A percentile compares a stretch with the other conserved stretches of the same genome.
Conservation (phyloP, 2,329 filamentous ascomycete genomes). For the Diaporthe sp. region DNA sequence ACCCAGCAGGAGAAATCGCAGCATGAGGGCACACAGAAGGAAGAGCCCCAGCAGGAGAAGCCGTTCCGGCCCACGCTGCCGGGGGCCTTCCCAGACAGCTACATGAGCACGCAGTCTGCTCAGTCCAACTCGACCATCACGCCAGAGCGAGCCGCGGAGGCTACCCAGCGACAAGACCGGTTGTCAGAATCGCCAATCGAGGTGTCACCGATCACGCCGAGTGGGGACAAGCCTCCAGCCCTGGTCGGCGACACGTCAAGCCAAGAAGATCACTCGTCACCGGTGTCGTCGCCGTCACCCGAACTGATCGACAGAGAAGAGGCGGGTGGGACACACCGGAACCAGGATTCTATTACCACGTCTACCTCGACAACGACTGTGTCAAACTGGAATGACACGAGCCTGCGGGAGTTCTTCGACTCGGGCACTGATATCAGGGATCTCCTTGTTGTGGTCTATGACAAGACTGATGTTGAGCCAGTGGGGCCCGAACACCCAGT, state of each 20-base stretch:
- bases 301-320: slow-evolving; percentile 68
- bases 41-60: slow-evolving; percentile 43
- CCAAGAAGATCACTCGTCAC: slow-evolving; percentile 75
- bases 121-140: slow-evolving; percentile 47
- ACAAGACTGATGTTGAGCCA: slow-evolving; percentile 86
- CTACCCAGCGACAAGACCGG: slow-evolving; percentile 55
- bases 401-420: slow-evolving; percentile 90
- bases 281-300: slow-evolving; percentile 69
- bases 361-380: slow-evolving; percentile 69
- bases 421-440: slow-evolving; percentile 91
- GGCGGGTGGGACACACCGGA: slow-evolving; percentile 54
- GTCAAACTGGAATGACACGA: slow-evolving; percentile 87
- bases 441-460: slow-evolving; percentile 90
- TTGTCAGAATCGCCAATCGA: slow-evolving; percentile 78
- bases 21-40: slow-evolving; percentile 50
- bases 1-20: slow-evolving; percentile 38
- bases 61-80: slow-evolving; percentile 52
- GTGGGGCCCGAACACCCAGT: slow-evolving; percentile 89
- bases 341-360: slow-evolving; percentile 64
- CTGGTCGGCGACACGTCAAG: slow-evolving; percentile 80
- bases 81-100: slow-evolving; percentile 59
- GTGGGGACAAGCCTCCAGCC: slow-evolving; percentile 68
- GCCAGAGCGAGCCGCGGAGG: slow-evolving; percentile 49
- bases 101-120: slow-evolving; percentile 49
- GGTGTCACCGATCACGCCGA: slow-evolving; percentile 67